These are phyloP conservation scores for Hevea brasiliensis DNA, from an alignment of 345 rosid species.

Conservation along the genomic window DNA sequence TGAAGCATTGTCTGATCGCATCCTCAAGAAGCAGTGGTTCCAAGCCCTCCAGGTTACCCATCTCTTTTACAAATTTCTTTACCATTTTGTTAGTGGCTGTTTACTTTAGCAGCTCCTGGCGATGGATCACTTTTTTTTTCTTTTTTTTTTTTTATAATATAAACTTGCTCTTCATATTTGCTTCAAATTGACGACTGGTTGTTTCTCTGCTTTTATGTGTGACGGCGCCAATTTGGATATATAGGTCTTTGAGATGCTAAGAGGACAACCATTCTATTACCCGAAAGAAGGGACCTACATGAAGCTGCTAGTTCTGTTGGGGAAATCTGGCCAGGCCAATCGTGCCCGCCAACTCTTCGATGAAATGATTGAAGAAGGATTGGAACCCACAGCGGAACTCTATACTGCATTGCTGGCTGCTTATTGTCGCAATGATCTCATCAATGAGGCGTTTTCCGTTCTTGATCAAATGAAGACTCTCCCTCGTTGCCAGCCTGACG, in stretches of 20 bases:
- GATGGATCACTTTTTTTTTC: not conserved
- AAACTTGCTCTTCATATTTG: not conserved
- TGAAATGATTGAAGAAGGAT: conserved; percentile 75
- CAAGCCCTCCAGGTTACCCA: conserved; percentile 69
- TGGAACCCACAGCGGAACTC: conserved; percentile 65
- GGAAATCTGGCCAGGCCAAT: conserved; percentile 65
- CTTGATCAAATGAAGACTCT: conserved; percentile 65
- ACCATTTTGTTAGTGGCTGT: no score
- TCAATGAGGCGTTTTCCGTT: conserved; percentile 59
- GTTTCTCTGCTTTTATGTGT: not conserved
- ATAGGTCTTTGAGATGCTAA: conserved; percentile 52
- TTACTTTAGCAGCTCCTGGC: no score
- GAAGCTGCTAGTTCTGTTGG: conserved; percentile 75
- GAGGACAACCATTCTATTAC: conserved; percentile 63
- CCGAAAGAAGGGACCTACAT: conserved; percentile 82
- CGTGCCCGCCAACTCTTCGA: conserved; percentile 71
- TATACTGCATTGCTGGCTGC: conserved; percentile 80
- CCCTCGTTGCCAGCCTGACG: conserved; percentile 79
- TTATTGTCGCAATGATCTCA: conserved; percentile 64
- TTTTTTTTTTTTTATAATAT: no score
- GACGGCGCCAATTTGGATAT: not conserved
- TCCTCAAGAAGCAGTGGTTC: conserved; percentile 74
- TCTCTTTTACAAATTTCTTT: not conserved
- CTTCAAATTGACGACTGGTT: not conserved
- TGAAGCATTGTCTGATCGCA: conserved; percentile 68